Percentiles rank a stretch among this genome's conserved stretches.
Evolutionary conservation across 495 filamentous ascomycete species (phyloP).

Genomic region (Neurospora cerealis): DNA sequence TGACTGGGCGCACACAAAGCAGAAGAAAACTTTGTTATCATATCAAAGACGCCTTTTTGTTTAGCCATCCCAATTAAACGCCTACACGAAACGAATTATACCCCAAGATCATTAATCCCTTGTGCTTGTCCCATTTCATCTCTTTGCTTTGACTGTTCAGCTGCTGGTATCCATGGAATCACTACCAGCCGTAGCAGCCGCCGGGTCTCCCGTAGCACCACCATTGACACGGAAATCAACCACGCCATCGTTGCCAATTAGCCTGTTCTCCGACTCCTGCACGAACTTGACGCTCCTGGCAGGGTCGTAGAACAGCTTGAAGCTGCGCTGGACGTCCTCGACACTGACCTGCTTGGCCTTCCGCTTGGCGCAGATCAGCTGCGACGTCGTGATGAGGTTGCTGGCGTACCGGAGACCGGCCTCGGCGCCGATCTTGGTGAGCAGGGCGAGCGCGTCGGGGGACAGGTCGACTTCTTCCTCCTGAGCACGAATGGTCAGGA

Average conservation of each 20-base stretch:
- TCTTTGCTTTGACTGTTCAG: constrained; percentile 10
- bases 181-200: constrained; percentile 21
- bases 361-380: constrained; percentile 70
- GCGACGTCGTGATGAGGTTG: constrained; percentile 90
- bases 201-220: constrained; percentile 3
- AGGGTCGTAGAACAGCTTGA: constrained; percentile 86
- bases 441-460: constrained; percentile 75
- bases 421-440: constrained; percentile 93
- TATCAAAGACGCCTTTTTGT: neutral
- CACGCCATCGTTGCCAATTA: constrained; percentile 77
- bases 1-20: neutral
- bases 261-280: constrained; percentile 76
- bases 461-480: constrained; percentile 93
- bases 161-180: constrained; percentile 72
- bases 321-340: constrained; percentile 87
- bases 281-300: constrained; percentile 83
- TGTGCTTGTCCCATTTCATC: neutral
- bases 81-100: neutral
- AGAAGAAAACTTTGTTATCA: neutral
- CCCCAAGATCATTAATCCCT: neutral
- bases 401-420: constrained; percentile 86
- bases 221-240: constrained; percentile 66
- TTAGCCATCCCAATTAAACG: neutral
- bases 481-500: constrained; percentile 79
- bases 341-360: constrained; percentile 68